A percentile compares a stretch with the other conserved stretches of the same genome.
Evolutionary conservation across 2,329 filamentous ascomycete genomes (phyloP).

Genomic region (Fusarium tanahbumbuense): DNA sequence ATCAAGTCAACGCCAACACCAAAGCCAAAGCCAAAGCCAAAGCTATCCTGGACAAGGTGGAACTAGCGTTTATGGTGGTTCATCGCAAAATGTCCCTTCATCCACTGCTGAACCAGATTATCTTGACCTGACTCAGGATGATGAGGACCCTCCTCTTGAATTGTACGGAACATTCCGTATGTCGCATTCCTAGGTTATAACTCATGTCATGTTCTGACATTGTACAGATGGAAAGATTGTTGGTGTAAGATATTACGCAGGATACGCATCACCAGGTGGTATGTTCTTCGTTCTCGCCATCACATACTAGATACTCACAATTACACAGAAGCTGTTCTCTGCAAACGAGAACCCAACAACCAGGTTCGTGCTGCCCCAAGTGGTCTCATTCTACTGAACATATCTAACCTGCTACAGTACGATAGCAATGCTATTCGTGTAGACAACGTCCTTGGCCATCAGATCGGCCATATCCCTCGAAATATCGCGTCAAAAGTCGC

Average conservation of each 20-base stretch:
- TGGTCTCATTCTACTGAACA: conserved; percentile 14
- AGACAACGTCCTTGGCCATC: conserved; percentile 77
- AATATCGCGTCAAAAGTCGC: conserved; percentile 77
- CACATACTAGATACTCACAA: conserved; percentile 8
- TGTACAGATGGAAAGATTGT: conserved; percentile 61
- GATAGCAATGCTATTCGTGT: conserved; percentile 83
- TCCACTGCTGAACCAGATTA: conserved; percentile 52
- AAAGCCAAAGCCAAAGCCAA: conserved; percentile 4
- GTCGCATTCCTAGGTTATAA: conserved; percentile 22
- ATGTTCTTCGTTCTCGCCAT: neutral
- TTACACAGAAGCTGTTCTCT: conserved; percentile 65
- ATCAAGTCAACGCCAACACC: conserved; percentile 7
- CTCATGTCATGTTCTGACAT: conserved; percentile 20
- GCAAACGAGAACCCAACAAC: conserved; percentile 75
- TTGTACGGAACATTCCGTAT: conserved; percentile 61
- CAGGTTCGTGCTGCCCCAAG: conserved; percentile 50
- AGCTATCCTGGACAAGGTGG: conserved; percentile 31
- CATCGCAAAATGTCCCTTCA: conserved; percentile 29
- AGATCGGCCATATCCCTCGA: conserved; percentile 83
- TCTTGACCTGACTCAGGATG: conserved; percentile 58
- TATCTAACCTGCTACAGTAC: conserved; percentile 55
- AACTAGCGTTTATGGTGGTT: conserved; percentile 27
- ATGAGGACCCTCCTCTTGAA: conserved; percentile 56
- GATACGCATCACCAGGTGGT: conserved; percentile 69
- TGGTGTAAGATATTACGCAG: conserved; percentile 69